Evolutionary conservation across 2,329 filamentous ascomycete genomes (phyloP).

Genomic region (Teratosphaeria viscida): DNA sequence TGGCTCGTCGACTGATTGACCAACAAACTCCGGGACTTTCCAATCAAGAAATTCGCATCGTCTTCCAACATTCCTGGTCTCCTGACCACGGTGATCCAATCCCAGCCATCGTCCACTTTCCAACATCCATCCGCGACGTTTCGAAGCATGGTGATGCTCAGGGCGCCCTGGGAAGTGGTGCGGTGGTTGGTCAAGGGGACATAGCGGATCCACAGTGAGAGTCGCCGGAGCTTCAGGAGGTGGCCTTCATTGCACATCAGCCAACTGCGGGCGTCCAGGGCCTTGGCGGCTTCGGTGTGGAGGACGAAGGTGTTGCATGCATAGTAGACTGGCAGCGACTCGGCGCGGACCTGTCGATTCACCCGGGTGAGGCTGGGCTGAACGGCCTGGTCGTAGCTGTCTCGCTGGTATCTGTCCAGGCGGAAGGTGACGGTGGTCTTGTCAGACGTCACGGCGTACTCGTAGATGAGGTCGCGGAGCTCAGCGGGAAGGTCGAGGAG

Average conservation of each 20-base stretch:
- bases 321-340: conserved; percentile 21
- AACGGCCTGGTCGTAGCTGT: conserved; percentile 15
- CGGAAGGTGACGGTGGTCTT: conserved; percentile 20
- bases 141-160: conserved; percentile 11
- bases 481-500: conserved; percentile 21
- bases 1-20: conserved; percentile 4
- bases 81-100: conserved; percentile 21
- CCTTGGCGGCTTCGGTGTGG: conserved; percentile 21
- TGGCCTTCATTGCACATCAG: conserved; percentile 11
- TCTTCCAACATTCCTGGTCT: conserved; percentile 11
- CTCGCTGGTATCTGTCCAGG: conserved; percentile 19
- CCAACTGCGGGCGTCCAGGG: conserved; percentile 17
- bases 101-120: conserved; percentile 14
- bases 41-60: conserved; percentile 15
- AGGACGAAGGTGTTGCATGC: conserved; percentile 20
- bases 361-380: conserved; percentile 20
- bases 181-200: conserved; percentile 6
- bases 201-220: conserved; percentile 22
- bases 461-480: conserved; percentile 19
- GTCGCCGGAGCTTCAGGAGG: conserved; percentile 8
- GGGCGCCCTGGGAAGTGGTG: conserved; percentile 11
- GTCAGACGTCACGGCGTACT: conserved; percentile 5
- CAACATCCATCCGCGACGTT: conserved; percentile 5
- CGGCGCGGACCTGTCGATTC: conserved; percentile 17
- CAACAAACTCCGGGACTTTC: conserved; percentile 7